Percentiles rank a stretch among this genome's conserved stretches.
Conservation (phyloP, 2,329 filamentous ascomycete genomes). For the Cladophialophora psammophila region DNA sequence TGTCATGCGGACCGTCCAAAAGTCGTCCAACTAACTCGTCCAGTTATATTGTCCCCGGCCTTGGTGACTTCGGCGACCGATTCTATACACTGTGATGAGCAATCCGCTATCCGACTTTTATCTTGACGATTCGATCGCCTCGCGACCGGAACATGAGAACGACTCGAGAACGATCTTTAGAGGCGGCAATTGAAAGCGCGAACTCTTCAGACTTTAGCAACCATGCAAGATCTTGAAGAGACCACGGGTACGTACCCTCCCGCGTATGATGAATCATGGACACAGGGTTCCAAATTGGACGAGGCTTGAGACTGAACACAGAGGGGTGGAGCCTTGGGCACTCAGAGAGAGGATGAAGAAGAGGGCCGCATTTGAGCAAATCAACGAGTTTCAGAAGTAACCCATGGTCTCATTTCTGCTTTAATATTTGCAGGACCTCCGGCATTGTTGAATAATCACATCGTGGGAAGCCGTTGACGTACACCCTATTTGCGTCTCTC, state of each 20-base stretch:
- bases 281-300: neutral
- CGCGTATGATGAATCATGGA: neutral
- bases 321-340: neutral
- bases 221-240: neutral
- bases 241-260: neutral
- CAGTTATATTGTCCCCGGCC: slow-evolving; percentile 48
- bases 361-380: neutral
- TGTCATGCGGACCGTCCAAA: neutral
- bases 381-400: neutral
- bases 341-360: neutral
- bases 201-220: neutral
- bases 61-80: slow-evolving; percentile 50
- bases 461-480: neutral
- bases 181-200: neutral
- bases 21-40: slow-evolving; percentile 13
- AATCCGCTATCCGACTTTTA: neutral
- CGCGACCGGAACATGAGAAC: neutral
- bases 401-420: neutral
- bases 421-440: neutral
- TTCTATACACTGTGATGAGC: slow-evolving; percentile 36
- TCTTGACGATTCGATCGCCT: neutral
- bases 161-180: neutral
- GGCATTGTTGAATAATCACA: neutral
- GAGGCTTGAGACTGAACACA: neutral
- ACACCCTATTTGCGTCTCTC: neutral